These are phyloP conservation scores for Aureobasidium pullulans DNA, from an alignment of 2,329 filamentous ascomycete species.

Conservation along the genomic window DNA sequence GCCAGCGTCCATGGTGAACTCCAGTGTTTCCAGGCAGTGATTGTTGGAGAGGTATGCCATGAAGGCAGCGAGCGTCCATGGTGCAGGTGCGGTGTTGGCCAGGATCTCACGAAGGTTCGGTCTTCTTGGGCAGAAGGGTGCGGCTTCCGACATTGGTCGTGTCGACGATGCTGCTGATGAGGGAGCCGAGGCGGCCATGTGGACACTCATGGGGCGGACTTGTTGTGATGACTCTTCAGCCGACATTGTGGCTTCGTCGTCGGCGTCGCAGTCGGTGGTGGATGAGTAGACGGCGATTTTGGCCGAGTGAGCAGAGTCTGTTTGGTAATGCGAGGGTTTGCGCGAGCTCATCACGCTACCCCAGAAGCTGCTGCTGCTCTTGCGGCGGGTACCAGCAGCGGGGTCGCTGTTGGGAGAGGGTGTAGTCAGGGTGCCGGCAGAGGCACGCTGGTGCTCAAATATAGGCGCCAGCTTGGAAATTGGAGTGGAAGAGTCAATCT, in stretches of 20 bases:
- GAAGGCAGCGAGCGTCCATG: slow-evolving; percentile 86
- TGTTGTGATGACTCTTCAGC: slow-evolving; percentile 31
- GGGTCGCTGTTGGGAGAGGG: background rate
- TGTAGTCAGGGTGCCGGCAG: slow-evolving; percentile 3
- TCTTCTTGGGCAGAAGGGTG: slow-evolving; percentile 50
- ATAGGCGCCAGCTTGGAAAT: slow-evolving; percentile 17
- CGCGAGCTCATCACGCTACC: slow-evolving; percentile 13
- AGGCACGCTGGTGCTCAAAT: slow-evolving; percentile 13
- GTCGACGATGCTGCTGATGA: slow-evolving; percentile 18
- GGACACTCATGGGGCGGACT: background rate
- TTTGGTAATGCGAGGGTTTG: slow-evolving; percentile 8
- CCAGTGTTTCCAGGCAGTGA: slow-evolving; percentile 90
- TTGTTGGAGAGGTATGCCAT: slow-evolving; percentile 97
- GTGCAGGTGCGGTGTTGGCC: slow-evolving; percentile 73
- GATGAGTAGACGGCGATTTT: slow-evolving; percentile 11
- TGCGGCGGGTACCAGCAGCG: slow-evolving; percentile 8
- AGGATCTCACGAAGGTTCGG: slow-evolving; percentile 84
- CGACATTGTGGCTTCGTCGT: slow-evolving; percentile 46
- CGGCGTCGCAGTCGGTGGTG: slow-evolving; percentile 32
- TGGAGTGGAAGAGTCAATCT: slow-evolving; percentile 13
- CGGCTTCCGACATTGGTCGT: slow-evolving; percentile 25
- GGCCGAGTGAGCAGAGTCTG: slow-evolving; percentile 7
- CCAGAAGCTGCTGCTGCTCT: slow-evolving; percentile 15
- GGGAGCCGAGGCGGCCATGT: background rate
- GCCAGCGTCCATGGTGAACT: slow-evolving; percentile 92